A percentile compares a stretch with the other conserved stretches of the same genome.
Conservation (phyloP, 2,329 filamentous ascomycete genomes). For the Dothiorella sarmentorum region DNA sequence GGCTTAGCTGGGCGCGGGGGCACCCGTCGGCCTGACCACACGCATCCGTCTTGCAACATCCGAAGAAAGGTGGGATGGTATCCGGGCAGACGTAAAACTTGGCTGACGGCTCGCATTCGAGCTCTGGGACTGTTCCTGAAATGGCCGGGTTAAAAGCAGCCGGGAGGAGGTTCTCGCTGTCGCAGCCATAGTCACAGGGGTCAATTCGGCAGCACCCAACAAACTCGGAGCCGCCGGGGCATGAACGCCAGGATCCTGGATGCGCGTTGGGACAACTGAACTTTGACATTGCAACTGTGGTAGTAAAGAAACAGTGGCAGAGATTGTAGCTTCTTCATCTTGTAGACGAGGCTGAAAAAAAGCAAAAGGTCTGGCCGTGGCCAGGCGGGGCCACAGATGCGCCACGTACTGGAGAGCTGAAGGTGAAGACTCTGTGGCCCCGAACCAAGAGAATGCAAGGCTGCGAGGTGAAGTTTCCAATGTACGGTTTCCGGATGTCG, state of each 20-base stretch:
- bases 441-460: no score
- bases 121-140: constrained; percentile 33
- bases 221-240: constrained; percentile 31
- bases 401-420: no score
- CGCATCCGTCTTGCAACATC: constrained; percentile 38
- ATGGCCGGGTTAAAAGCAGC: constrained; percentile 34
- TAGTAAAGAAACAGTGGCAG: no score
- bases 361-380: no score
- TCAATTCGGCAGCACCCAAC: constrained; percentile 41
- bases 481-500: no score
- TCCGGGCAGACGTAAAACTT: constrained; percentile 37
- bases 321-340: no score
- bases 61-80: constrained; percentile 32
- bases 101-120: constrained; percentile 29
- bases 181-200: constrained; percentile 39
- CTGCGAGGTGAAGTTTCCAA: no score
- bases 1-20: constrained; percentile 26
- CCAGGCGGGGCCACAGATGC: no score
- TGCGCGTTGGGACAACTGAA: constrained; percentile 30
- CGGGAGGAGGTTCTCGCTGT: constrained; percentile 30
- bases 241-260: constrained; percentile 36
- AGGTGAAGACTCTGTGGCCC: no score
- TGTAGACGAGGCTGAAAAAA: no score
- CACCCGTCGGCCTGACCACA: constrained; percentile 33
- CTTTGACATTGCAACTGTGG: neutral